Percentiles rank a stretch among this genome's conserved stretches.
Evolutionary conservation across 768 basidiomycete species (phyloP).

Genomic region (Baorangia bicolor): DNA sequence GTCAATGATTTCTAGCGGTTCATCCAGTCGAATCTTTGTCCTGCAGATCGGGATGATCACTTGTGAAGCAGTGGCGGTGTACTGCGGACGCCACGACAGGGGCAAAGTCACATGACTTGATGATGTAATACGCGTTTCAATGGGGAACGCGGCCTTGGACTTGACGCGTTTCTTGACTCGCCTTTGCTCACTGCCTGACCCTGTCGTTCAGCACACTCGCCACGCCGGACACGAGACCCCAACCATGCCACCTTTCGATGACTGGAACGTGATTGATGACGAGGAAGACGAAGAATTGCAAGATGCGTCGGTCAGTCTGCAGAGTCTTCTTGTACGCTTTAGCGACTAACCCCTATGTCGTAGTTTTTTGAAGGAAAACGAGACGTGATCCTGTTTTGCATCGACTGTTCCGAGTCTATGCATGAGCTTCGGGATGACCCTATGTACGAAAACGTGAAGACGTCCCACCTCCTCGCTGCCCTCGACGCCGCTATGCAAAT

Average conservation of each 20-base stretch:
- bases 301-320: constrained; percentile 52
- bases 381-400: constrained; percentile 92
- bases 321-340: constrained; percentile 14
- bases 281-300: constrained; percentile 84
- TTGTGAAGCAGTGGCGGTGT: neutral
- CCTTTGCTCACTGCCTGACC: neutral
- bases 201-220: neutral
- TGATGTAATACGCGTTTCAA: constrained; percentile 28
- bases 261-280: constrained; percentile 78
- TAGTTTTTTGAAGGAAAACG: constrained; percentile 71
- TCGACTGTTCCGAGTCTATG: constrained; percentile 94
- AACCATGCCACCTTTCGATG: constrained; percentile 67
- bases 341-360: constrained; percentile 15
- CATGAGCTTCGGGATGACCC: constrained; percentile 65
- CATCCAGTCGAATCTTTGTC: neutral
- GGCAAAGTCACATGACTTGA: constrained; percentile 15
- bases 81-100: neutral
- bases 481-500: constrained; percentile 84
- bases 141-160: neutral
- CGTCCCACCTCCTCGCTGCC: constrained; percentile 74
- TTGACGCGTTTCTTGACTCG: constrained; percentile 8
- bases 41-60: neutral
- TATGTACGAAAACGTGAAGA: constrained; percentile 61
- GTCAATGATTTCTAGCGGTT: neutral
- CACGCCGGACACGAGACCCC: neutral